Evolutionary conservation across 2,329 filamentous ascomycete species (phyloP).

Genomic region (Aotearoamyces nothofagi): DNA sequence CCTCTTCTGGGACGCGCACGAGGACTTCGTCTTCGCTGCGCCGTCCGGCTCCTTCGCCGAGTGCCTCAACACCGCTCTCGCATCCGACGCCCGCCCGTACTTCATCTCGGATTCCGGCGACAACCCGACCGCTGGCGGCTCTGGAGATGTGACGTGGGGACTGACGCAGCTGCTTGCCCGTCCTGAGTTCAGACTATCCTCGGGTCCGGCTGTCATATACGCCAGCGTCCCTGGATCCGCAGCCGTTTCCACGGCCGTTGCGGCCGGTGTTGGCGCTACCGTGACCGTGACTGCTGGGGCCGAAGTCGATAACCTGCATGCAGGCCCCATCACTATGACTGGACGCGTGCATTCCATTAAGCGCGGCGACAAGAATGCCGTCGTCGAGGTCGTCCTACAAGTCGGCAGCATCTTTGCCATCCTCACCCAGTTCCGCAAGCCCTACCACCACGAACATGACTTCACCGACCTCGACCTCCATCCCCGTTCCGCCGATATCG

Average conservation of each 20-base stretch:
- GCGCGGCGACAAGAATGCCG: constrained; percentile 31
- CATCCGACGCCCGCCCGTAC: constrained; percentile 25
- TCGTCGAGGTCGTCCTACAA: constrained; percentile 31
- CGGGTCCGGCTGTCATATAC: constrained; percentile 30
- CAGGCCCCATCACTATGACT: constrained; percentile 32
- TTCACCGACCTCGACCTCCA: constrained; percentile 31
- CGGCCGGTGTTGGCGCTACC: constrained; percentile 28
- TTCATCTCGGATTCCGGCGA: constrained; percentile 41
- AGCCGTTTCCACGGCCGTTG: constrained; percentile 25
- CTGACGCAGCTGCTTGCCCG: constrained; percentile 28
- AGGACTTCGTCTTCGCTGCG: constrained; percentile 34
- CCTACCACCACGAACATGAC: constrained; percentile 35
- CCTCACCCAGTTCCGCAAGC: constrained; percentile 34
- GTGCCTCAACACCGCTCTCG: constrained; percentile 30
- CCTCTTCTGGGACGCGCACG: constrained; percentile 30
- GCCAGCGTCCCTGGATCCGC: constrained; percentile 33
- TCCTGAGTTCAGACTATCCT: constrained; percentile 25
- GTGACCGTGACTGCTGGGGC: constrained; percentile 36
- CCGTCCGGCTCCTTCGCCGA: constrained; percentile 30
- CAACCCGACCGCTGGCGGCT: constrained; percentile 37
- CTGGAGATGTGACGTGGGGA: constrained; percentile 37
- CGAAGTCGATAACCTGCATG: constrained; percentile 30
- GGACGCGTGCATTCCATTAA: constrained; percentile 33
- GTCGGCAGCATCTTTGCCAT: constrained; percentile 35
- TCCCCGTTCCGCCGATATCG: constrained; percentile 30